A percentile compares a stretch with the other conserved stretches of the same genome.
These are phyloP conservation scores for Globisporangium splendens DNA, from an alignment of 352 stramenopile species.

Conservation along the genomic window DNA sequence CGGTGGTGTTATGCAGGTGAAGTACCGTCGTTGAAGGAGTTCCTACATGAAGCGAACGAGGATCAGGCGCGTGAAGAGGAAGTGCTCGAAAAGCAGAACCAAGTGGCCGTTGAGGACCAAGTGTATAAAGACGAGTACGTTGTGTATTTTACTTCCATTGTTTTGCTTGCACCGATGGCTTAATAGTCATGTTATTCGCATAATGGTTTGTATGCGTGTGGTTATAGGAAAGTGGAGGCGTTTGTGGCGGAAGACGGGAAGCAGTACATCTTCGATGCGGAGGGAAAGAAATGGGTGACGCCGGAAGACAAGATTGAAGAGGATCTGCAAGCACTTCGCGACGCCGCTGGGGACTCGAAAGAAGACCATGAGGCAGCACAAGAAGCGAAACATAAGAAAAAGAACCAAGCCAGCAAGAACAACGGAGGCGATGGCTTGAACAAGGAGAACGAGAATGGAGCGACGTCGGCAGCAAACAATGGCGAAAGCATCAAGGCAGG, in stretches of 20 bases:
- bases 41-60: constrained; percentile 65
- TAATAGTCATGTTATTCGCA: no score
- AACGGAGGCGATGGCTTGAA: constrained; percentile 19
- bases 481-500: neutral
- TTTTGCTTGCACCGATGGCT: neutral
- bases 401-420: constrained; percentile 39
- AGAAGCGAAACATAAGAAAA: constrained; percentile 27
- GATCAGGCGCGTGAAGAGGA: constrained; percentile 53
- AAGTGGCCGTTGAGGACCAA: constrained; percentile 41
- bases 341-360: constrained; percentile 30
- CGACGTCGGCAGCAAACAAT: neutral
- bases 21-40: constrained; percentile 57
- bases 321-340: constrained; percentile 55
- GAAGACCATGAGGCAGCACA: constrained; percentile 6
- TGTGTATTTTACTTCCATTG: neutral
- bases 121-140: constrained; percentile 52
- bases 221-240: constrained; percentile 33
- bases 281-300: constrained; percentile 65
- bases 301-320: constrained; percentile 74
- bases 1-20: constrained; percentile 30
- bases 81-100: constrained; percentile 35
- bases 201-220: constrained; percentile 1
- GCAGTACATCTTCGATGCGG: constrained; percentile 63
- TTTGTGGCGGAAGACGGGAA: constrained; percentile 67
- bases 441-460: neutral